These are phyloP conservation scores for Amanita thiersii DNA, from an alignment of 768 basidiomycete species.

Conservation along the genomic window DNA sequence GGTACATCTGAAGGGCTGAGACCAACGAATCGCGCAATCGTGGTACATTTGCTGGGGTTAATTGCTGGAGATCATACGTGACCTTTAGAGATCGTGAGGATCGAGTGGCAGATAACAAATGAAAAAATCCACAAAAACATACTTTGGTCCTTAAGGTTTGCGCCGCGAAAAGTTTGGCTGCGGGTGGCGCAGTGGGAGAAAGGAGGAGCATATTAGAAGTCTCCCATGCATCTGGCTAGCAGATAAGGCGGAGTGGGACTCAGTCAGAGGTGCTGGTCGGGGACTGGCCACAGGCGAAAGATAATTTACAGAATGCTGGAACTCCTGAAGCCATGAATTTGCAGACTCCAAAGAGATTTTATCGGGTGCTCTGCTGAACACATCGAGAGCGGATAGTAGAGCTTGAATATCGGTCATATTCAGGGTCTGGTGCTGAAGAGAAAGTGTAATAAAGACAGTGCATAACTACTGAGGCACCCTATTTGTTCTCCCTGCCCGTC, in stretches of 20 bases:
- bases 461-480: too few relatives aligned
- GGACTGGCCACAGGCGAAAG: conserved; percentile 65
- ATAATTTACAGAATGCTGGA: conserved; percentile 97
- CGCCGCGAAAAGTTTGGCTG: conserved; percentile 89
- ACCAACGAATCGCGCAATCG: conserved; percentile 86
- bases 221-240: conserved; percentile 94
- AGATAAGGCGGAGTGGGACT: conserved; percentile 48
- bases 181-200: conserved; percentile 63
- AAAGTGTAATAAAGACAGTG: conserved; percentile 10
- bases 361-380: conserved; percentile 79
- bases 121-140: conserved; percentile 17
- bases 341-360: conserved; percentile 76
- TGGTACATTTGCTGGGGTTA: conserved; percentile 61
- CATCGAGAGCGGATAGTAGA: conserved; percentile 68
- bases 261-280: conserved; percentile 59
- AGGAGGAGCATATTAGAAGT: conserved; percentile 89
- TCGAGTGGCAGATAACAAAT: conserved; percentile 15
- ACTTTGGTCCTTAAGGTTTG: conserved; percentile 97
- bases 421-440: conserved; percentile 15
- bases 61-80: conserved; percentile 89
- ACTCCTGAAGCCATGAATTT: conserved; percentile 95
- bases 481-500: too few relatives aligned
- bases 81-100: conserved; percentile 52
- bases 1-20: conserved; percentile 62
- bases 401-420: conserved; percentile 64